Evolutionary conservation across 495 filamentous ascomycete species (phyloP).

Genomic region (Penicillium longicatenatum): DNA sequence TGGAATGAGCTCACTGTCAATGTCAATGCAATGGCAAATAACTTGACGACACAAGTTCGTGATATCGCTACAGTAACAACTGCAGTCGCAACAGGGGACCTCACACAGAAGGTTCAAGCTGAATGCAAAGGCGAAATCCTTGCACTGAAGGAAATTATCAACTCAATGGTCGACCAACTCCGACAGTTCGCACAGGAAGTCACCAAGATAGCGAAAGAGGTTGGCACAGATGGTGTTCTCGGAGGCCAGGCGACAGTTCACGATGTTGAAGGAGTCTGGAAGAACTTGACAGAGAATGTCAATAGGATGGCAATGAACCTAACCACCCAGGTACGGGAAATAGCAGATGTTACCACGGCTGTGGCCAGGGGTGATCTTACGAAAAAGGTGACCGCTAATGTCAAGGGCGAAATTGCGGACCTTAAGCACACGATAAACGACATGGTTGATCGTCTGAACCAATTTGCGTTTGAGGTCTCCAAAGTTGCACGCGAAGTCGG

Average conservation of each 20-base stretch:
- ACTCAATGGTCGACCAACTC: slow-evolving; percentile 97
- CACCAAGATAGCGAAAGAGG: slow-evolving; percentile 94
- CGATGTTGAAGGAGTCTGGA: slow-evolving; percentile 97
- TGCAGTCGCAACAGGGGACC: slow-evolving; percentile 91
- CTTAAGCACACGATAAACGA: no score
- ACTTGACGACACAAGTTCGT: slow-evolving; percentile 94
- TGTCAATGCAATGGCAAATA: slow-evolving; percentile 98
- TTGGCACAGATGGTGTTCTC: slow-evolving; percentile 93
- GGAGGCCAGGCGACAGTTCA: slow-evolving; percentile 96
- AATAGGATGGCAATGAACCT: slow-evolving; percentile 99
- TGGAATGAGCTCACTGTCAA: slow-evolving; percentile 98
- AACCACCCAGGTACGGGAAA: slow-evolving; percentile 96
- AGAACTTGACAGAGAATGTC: slow-evolving; percentile 94
- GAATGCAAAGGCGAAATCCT: slow-evolving; percentile 96
- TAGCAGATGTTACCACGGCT: slow-evolving; percentile 29
- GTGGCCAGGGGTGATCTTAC: no score
- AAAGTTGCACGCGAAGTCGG: no score
- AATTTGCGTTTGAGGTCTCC: no score
- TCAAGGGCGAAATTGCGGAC: no score
- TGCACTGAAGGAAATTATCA: slow-evolving; percentile 94
- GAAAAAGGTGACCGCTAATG: no score
- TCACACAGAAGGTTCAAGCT: slow-evolving; percentile 95
- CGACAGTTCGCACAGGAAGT: slow-evolving; percentile 97
- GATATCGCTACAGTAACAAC: slow-evolving; percentile 98
- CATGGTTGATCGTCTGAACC: no score